Conservation (phyloP, 225 moss, liverwort and hornwort genomes). For the Physcomitrium patens region DNA sequence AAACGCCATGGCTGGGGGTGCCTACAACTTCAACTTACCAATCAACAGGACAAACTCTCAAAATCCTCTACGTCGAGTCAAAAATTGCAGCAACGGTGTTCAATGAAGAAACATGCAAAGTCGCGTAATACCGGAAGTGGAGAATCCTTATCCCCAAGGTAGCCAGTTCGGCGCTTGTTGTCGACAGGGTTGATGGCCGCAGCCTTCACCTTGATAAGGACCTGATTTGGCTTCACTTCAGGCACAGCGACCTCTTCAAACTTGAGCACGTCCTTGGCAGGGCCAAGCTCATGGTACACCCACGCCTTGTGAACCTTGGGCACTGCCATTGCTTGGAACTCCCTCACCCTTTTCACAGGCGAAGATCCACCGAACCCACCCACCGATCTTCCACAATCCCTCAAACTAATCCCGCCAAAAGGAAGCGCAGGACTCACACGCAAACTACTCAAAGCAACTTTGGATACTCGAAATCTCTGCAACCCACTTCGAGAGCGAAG, state of each 20-base stretch:
- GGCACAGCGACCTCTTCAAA: slow-evolving; percentile 48
- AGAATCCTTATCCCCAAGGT: slow-evolving; percentile 35
- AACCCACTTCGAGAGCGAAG: not conserved
- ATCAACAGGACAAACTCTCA: not conserved
- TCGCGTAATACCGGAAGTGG: slow-evolving; percentile 42
- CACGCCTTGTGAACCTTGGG: slow-evolving; percentile 48
- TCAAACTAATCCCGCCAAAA: not conserved
- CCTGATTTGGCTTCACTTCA: slow-evolving; percentile 46
- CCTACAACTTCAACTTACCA: not conserved
- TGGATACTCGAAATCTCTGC: not conserved
- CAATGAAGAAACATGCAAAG: not conserved
- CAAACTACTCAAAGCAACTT: not conserved
- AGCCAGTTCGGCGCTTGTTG: slow-evolving; percentile 50
- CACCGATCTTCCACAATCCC: not conserved
- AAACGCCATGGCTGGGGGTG: not conserved
- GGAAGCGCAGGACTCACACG: not conserved
- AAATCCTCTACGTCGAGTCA: not conserved
- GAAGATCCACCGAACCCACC: slow-evolving; percentile 12
- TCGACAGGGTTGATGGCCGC: slow-evolving; percentile 59
- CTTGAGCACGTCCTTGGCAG: slow-evolving; percentile 48
- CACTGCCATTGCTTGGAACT: slow-evolving; percentile 25
- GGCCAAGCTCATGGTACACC: slow-evolving; percentile 49
- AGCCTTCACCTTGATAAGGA: slow-evolving; percentile 51
- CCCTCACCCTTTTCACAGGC: slow-evolving; percentile 6
- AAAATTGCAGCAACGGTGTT: too few relatives aligned